Percentiles rank a stretch among this genome's conserved stretches.
These are phyloP conservation scores for Candida albicans DNA, from an alignment of 1,139 yeast species.

Conservation along the genomic window DNA sequence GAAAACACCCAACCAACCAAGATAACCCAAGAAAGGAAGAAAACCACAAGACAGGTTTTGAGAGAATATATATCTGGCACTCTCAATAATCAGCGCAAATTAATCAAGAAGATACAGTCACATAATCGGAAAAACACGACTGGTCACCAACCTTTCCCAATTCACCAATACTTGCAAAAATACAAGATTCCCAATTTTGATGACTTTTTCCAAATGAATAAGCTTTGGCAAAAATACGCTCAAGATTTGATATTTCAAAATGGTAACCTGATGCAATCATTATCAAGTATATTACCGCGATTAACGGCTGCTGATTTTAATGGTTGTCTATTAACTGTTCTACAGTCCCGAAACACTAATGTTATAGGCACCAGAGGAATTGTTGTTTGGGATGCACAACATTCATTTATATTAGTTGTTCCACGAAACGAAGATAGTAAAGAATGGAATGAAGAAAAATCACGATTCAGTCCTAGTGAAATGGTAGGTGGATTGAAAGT, in stretches of 20 bases:
- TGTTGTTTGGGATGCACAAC: slow-evolving; percentile 84
- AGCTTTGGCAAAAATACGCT: slow-evolving; percentile 65
- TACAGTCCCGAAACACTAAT: slow-evolving; percentile 56
- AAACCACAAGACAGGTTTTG: slow-evolving; percentile 46
- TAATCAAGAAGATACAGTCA: slow-evolving; percentile 33
- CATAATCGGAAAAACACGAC: slow-evolving; percentile 20
- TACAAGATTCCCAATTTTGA: slow-evolving; percentile 51
- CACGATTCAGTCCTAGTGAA: slow-evolving; percentile 27
- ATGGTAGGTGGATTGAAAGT: slow-evolving; percentile 53
- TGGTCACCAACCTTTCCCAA: slow-evolving; percentile 23
- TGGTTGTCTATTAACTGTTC: slow-evolving; percentile 68
- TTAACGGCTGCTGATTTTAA: slow-evolving; percentile 81
- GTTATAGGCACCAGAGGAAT: slow-evolving; percentile 72
- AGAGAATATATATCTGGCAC: slow-evolving; percentile 41
- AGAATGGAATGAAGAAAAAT: slow-evolving; percentile 23
- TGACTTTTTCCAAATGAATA: slow-evolving; percentile 52
- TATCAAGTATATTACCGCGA: slow-evolving; percentile 45
- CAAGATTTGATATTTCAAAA: slow-evolving; percentile 48
- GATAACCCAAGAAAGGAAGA: slow-evolving; percentile 20
- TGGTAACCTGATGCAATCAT: slow-evolving; percentile 11
- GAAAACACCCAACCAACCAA: slow-evolving; percentile 11
- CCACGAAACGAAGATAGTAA: slow-evolving; percentile 44
- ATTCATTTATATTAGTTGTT: slow-evolving; percentile 65
- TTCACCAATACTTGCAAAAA: slow-evolving; percentile 31
- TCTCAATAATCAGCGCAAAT: slow-evolving; percentile 36